Percentiles rank a stretch among this genome's conserved stretches.
Conservation (phyloP, 2,329 filamentous ascomycete species). For the Thermoascus crustaceus region DNA sequence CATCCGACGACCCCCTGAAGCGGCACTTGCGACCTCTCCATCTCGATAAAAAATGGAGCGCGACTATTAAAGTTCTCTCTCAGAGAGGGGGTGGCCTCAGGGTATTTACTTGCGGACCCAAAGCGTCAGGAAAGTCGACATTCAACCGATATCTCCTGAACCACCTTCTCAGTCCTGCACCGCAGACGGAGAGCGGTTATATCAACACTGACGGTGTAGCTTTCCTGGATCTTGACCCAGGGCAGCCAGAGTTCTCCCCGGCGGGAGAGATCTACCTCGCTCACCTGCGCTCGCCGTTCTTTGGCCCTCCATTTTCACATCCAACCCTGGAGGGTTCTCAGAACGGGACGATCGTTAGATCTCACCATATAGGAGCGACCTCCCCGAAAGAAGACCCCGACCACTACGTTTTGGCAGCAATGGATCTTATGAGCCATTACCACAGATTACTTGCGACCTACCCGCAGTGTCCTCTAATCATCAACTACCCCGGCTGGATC, state of each 20-base stretch:
- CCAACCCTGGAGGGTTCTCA: constrained; percentile 29
- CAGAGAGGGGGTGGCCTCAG: constrained; percentile 30
- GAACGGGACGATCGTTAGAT: constrained; percentile 36
- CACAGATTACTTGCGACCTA: constrained; percentile 32
- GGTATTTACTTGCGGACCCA: constrained; percentile 47
- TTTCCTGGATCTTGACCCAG: constrained; percentile 52
- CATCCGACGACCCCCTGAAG: constrained; percentile 34
- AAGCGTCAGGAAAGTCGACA: constrained; percentile 53
- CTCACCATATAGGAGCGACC: constrained; percentile 47
- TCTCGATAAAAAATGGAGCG: constrained; percentile 37
- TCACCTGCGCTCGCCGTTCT: constrained; percentile 42
- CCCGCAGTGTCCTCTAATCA: constrained; percentile 42
- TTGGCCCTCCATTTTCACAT: constrained; percentile 52
- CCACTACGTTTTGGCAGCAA: constrained; percentile 46
- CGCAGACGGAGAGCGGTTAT: constrained; percentile 21
- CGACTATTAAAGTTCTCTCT: constrained; percentile 36
- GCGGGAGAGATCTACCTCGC: constrained; percentile 52
- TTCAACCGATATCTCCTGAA: constrained; percentile 51
- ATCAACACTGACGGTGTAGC: constrained; percentile 36
- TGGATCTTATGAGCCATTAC: constrained; percentile 46
- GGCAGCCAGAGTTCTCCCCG: constrained; percentile 51
- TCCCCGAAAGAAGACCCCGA: constrained; percentile 50
- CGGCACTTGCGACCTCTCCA: constrained; percentile 36
- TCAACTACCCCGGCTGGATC: constrained; percentile 52
- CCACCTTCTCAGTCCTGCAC: constrained; percentile 40